A percentile compares a stretch with the other conserved stretches of the same genome.
phyloP scores from a whole-genome alignment of 1,284 basidiomycete genomes.

The Ceraceosorus guamensis region DNA sequence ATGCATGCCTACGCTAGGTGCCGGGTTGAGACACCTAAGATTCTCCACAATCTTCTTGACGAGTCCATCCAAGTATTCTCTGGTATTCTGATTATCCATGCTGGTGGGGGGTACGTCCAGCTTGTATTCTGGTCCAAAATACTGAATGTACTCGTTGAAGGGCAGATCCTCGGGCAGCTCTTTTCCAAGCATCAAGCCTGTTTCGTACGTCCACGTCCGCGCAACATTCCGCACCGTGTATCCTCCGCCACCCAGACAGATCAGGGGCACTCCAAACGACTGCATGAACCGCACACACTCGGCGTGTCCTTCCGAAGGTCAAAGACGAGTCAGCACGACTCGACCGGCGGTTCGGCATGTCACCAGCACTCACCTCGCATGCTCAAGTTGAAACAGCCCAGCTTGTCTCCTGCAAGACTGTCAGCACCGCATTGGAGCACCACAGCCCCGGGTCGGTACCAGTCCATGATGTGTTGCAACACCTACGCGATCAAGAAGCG shows the following conservation, averaged over 20 bases:
- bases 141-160: constrained; percentile 94
- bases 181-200: constrained; percentile 80
- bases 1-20: constrained; percentile 81
- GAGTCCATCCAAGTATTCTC: constrained; percentile 70
- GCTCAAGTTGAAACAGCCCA: constrained; percentile 91
- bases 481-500: constrained; percentile 42
- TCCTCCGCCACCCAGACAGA: constrained; percentile 88
- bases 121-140: constrained; percentile 92
- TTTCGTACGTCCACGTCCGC: constrained; percentile 92
- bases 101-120: constrained; percentile 85
- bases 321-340: background rate
- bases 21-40: constrained; percentile 67
- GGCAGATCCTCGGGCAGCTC: constrained; percentile 73
- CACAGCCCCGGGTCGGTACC: constrained; percentile 79
- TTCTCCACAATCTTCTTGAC: constrained; percentile 70
- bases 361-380: constrained; percentile 63
- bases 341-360: background rate
- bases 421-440: constrained; percentile 94
- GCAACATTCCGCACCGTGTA: constrained; percentile 91
- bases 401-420: constrained; percentile 86
- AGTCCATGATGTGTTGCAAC: constrained; percentile 77
- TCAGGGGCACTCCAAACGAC: constrained; percentile 74
- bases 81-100: constrained; percentile 86
- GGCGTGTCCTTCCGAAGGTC: constrained; percentile 58
- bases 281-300: constrained; percentile 82